phyloP scores from a whole-genome alignment of 495 filamentous ascomycete species.

The Ramalina peruviana region DNA sequence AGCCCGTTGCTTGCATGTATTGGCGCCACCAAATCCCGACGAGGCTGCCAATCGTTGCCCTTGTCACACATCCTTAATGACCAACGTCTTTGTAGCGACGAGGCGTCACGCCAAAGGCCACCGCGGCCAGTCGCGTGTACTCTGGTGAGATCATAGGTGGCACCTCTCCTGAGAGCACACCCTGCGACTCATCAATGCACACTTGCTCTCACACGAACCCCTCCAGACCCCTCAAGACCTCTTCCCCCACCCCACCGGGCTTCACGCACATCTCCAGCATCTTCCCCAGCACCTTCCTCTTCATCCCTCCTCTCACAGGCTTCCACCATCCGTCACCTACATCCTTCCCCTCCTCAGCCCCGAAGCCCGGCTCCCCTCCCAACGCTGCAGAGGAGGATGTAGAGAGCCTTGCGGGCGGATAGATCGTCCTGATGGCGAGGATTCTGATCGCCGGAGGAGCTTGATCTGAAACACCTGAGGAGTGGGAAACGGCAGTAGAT shows the following conservation, averaged over 20 bases:
- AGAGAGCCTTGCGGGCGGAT: conserved; percentile 58
- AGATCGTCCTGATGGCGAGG: conserved; percentile 51
- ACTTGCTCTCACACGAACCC: conserved; percentile 23
- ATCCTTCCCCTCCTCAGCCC: conserved; percentile 16
- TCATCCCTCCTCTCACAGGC: conserved; percentile 59
- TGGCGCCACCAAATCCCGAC: too few relatives aligned
- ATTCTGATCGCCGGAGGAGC: conserved; percentile 26
- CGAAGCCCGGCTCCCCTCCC: conserved; percentile 8
- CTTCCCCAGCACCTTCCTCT: conserved; percentile 47
- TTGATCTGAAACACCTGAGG: conserved; percentile 12
- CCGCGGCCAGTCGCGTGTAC: too few relatives aligned
- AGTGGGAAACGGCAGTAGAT: neutral
- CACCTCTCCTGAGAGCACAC: too few relatives aligned
- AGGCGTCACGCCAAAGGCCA: too few relatives aligned
- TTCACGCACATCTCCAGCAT: conserved; percentile 55
- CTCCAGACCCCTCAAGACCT: conserved; percentile 69
- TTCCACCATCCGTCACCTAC: conserved; percentile 61
- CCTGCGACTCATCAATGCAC: too few relatives aligned
- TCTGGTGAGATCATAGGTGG: too few relatives aligned
- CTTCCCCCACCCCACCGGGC: conserved; percentile 65
- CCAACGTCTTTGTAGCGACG: too few relatives aligned
- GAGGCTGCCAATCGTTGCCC: too few relatives aligned
- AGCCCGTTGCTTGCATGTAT: too few relatives aligned
- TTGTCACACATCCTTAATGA: too few relatives aligned
- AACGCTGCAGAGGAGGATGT: conserved; percentile 36